A percentile compares a stretch with the other conserved stretches of the same genome.
phyloP scores from a whole-genome alignment of 1,284 basidiomycete genomes.

The Pseudozyma tsukubaensis region DNA sequence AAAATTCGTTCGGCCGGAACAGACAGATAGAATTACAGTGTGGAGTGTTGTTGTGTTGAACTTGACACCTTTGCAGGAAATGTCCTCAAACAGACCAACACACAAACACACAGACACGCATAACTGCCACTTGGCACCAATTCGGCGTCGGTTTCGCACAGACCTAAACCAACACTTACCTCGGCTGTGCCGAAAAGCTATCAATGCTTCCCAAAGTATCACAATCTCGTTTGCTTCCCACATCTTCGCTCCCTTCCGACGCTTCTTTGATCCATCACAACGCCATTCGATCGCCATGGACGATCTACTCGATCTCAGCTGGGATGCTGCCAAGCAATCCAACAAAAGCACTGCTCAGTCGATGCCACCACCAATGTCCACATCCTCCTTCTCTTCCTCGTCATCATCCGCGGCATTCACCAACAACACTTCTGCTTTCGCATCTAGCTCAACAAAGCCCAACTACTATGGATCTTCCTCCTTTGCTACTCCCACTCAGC shows the following conservation, averaged over 20 bases:
- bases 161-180: too few relatives aligned
- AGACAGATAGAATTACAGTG: too few relatives aligned
- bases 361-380: neutral
- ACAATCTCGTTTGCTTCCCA: neutral
- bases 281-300: slow-evolving; percentile 57
- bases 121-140: too few relatives aligned
- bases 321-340: slow-evolving; percentile 39
- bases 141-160: too few relatives aligned
- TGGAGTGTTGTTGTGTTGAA: slow-evolving; percentile 8
- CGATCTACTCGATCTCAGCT: slow-evolving; percentile 65
- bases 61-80: neutral
- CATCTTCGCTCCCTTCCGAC: neutral
- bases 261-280: slow-evolving; percentile 10
- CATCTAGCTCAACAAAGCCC: slow-evolving; percentile 11
- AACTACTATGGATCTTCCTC: slow-evolving; percentile 33
- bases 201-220: slow-evolving; percentile 1
- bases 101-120: too few relatives aligned
- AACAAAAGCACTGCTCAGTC: slow-evolving; percentile 8
- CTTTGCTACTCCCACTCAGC: slow-evolving; percentile 6
- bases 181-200: neutral
- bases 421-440: slow-evolving; percentile 13
- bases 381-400: slow-evolving; percentile 8
- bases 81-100: too few relatives aligned
- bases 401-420: slow-evolving; percentile 6
- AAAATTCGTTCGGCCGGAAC: too few relatives aligned